A percentile compares a stretch with the other conserved stretches of the same genome.
phyloP scores from a whole-genome alignment of 805 yeast genomes.

The Saccharomyces jurei region DNA sequence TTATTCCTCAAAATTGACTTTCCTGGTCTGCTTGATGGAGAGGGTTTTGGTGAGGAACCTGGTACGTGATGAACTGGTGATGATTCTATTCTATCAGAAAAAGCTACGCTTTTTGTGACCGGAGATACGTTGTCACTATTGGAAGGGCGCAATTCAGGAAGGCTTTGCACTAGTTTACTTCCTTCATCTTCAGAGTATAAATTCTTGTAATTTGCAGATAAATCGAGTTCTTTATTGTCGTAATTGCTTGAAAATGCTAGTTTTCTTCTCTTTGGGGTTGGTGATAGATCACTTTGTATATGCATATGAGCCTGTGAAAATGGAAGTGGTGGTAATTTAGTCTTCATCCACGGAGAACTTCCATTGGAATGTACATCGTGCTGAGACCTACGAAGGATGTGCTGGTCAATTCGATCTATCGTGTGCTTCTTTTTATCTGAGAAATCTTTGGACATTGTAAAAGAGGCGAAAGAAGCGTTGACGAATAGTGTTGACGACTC shows the following conservation, averaged over 20 bases:
- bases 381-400: not conserved
- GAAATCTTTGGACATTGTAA: not conserved
- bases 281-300: slow-evolving; percentile 7
- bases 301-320: slow-evolving; percentile 1
- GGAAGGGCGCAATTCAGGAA: not conserved
- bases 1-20: slow-evolving; percentile 23
- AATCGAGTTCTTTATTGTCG: not conserved
- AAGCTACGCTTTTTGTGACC: slow-evolving; percentile 22
- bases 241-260: not conserved
- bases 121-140: slow-evolving; percentile 15
- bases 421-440: slow-evolving; percentile 43
- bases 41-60: slow-evolving; percentile 17
- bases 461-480: not conserved
- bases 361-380: not conserved
- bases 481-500: not conserved
- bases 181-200: not conserved
- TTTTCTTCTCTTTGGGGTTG: slow-evolving; percentile 20
- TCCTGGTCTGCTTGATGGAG: slow-evolving; percentile 12
- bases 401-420: not conserved
- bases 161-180: not conserved
- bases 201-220: not conserved
- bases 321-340: slow-evolving; percentile 5
- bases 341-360: slow-evolving; percentile 3
- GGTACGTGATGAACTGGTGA: slow-evolving; percentile 15
- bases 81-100: slow-evolving; percentile 25